These are phyloP conservation scores for Aspergillus caelatus DNA, from an alignment of 2,329 filamentous ascomycete genomes.

Conservation along the genomic window DNA sequence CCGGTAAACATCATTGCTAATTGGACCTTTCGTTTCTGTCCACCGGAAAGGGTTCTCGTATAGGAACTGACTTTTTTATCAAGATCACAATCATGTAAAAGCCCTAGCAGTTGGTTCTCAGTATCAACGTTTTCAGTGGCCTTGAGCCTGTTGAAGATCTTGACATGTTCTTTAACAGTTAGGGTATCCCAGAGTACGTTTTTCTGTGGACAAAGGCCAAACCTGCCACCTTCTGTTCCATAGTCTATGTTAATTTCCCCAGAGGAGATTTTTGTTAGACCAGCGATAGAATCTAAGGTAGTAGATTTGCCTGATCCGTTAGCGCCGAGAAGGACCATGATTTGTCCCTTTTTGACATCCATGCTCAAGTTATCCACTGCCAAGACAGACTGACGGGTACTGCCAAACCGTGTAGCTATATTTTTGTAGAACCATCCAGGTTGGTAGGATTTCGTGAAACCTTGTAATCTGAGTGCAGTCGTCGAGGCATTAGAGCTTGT, in stretches of 20 bases:
- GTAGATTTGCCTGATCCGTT: constrained; percentile 92
- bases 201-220: constrained; percentile 89
- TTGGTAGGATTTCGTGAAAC: constrained; percentile 77
- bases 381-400: constrained; percentile 66
- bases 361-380: constrained; percentile 77
- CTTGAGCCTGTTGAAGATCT: constrained; percentile 83
- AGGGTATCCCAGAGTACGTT: constrained; percentile 92
- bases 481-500: constrained; percentile 36
- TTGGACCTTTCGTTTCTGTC: constrained; percentile 90
- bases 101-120: constrained; percentile 61
- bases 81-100: constrained; percentile 74
- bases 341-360: constrained; percentile 74
- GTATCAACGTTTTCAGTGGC: constrained; percentile 59
- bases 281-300: constrained; percentile 84
- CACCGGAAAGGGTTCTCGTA: constrained; percentile 80
- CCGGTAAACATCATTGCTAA: constrained; percentile 95
- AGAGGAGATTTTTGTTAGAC: constrained; percentile 73
- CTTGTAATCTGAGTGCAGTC: constrained; percentile 69
- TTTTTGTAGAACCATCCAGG: constrained; percentile 63
- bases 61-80: constrained; percentile 71
- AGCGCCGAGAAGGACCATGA: constrained; percentile 81
- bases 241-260: constrained; percentile 80
- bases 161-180: constrained; percentile 81
- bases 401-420: constrained; percentile 51
- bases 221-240: constrained; percentile 72